Conservation (phyloP, 2,329 filamentous ascomycete genomes). For the Phaeosphaeria sp. region DNA sequence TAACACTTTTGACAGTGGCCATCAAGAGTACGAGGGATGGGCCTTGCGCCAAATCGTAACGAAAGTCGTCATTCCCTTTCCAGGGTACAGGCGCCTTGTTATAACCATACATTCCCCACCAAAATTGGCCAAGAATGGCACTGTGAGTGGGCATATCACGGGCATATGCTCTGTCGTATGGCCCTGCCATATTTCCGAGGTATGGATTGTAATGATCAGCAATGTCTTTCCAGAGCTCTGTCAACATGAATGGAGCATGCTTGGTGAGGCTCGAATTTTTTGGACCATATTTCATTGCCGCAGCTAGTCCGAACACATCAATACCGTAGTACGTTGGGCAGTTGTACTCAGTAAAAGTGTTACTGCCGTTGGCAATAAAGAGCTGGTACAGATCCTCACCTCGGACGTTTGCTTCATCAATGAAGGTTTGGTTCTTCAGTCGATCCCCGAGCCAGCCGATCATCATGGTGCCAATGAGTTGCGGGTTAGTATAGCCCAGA, state of each 20-base stretch:
- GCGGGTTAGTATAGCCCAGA: slow-evolving; percentile 53
- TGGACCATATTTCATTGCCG: slow-evolving; percentile 49
- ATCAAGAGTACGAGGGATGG: slow-evolving; percentile 49
- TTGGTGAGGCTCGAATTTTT: slow-evolving; percentile 37
- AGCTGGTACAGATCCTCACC: slow-evolving; percentile 31
- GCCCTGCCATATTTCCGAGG: slow-evolving; percentile 45
- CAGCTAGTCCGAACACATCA: slow-evolving; percentile 51
- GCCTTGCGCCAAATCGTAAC: slow-evolving; percentile 53
- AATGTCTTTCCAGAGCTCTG: slow-evolving; percentile 46
- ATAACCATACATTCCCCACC: slow-evolving; percentile 54
- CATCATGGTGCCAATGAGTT: slow-evolving; percentile 50
- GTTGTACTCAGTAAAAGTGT: slow-evolving; percentile 51
- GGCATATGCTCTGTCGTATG: slow-evolving; percentile 50
- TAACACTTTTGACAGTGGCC: slow-evolving; percentile 6
- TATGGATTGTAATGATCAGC: slow-evolving; percentile 48
- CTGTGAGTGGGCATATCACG: slow-evolving; percentile 52
- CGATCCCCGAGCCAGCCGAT: slow-evolving; percentile 54
- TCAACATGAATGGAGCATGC: slow-evolving; percentile 38
- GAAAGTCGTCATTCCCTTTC: slow-evolving; percentile 50
- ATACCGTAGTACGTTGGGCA: slow-evolving; percentile 53
- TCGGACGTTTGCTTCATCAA: slow-evolving; percentile 47
- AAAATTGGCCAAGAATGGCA: slow-evolving; percentile 51
- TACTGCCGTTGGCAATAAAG: slow-evolving; percentile 36
- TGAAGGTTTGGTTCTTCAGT: slow-evolving; percentile 46
- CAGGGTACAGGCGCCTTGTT: slow-evolving; percentile 48